Conservation (phyloP, 768 basidiomycete genomes). For the Leucosporidium scottii region DNA sequence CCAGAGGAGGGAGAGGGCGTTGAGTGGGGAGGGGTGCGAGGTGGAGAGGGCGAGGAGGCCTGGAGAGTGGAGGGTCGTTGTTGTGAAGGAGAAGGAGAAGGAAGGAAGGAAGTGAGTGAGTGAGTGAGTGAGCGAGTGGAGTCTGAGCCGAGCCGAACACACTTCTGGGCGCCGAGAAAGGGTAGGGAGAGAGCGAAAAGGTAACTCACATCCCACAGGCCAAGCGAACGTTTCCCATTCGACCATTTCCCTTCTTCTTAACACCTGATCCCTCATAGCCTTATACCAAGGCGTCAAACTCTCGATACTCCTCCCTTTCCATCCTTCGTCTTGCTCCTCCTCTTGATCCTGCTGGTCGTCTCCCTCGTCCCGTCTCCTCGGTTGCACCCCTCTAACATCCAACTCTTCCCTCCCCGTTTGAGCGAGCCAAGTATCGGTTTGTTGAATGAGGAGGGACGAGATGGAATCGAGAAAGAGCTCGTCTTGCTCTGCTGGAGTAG, state of each 20-base stretch:
- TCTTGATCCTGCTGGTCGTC: neutral
- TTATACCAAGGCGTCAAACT: constrained; percentile 38
- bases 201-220: constrained; percentile 35
- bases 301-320: constrained; percentile 15
- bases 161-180: neutral
- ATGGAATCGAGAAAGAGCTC: constrained; percentile 28
- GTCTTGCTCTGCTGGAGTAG: constrained; percentile 12
- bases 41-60: constrained; percentile 38
- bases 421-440: neutral
- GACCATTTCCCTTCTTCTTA: constrained; percentile 26
- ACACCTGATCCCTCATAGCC: constrained; percentile 26
- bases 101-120: neutral
- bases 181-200: neutral
- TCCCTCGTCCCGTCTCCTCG: neutral
- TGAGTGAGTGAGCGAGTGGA: neutral
- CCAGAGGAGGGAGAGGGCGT: constrained; percentile 38
- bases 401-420: neutral
- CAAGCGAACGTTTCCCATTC: constrained; percentile 38
- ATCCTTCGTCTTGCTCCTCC: constrained; percentile 2
- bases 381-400: neutral
- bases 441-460: neutral
- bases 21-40: constrained; percentile 37
- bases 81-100: too few relatives aligned
- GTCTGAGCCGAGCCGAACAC: too few relatives aligned
- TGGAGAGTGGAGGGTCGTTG: too few relatives aligned